These are phyloP conservation scores for Amaranthus hypochondriacus DNA, from an alignment of 148 eudicot genomes.

Conservation along the genomic window DNA sequence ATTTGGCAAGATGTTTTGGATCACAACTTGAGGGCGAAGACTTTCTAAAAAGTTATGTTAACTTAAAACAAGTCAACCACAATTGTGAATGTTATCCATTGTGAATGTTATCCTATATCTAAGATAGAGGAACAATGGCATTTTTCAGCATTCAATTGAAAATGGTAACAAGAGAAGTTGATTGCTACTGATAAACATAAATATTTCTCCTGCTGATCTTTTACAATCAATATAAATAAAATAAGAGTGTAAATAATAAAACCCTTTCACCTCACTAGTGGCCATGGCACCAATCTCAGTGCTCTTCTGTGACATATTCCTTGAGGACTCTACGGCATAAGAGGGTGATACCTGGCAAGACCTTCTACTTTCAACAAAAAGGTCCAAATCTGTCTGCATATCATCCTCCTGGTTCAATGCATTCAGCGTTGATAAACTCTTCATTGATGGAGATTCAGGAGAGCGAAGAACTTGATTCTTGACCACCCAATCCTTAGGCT, in stretches of 20 bases:
- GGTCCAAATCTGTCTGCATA: constrained; percentile 38
- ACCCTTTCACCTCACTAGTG: constrained; percentile 41
- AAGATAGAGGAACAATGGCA: neutral
- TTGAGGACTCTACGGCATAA: constrained; percentile 44
- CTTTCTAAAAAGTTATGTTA: no score
- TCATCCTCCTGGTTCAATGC: constrained; percentile 46
- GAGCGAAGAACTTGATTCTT: constrained; percentile 41
- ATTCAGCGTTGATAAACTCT: constrained; percentile 33
- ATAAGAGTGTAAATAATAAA: neutral
- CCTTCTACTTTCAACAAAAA: constrained; percentile 50
- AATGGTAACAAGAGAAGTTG: neutral
- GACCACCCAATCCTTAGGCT: constrained; percentile 37
- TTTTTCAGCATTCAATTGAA: neutral
- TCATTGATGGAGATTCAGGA: constrained; percentile 47
- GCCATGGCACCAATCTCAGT: constrained; percentile 36
- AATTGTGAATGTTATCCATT: no score
- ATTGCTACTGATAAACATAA: neutral
- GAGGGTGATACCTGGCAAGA: constrained; percentile 48
- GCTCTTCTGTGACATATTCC: constrained; percentile 42
- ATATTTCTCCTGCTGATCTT: no score
- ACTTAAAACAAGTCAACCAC: no score
- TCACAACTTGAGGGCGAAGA: no score
- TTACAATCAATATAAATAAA: neutral
- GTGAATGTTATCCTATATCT: no score
- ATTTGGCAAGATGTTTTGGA: no score